phyloP scores from a whole-genome alignment of 306 rosid genomes.

The Prunus campanulata region DNA sequence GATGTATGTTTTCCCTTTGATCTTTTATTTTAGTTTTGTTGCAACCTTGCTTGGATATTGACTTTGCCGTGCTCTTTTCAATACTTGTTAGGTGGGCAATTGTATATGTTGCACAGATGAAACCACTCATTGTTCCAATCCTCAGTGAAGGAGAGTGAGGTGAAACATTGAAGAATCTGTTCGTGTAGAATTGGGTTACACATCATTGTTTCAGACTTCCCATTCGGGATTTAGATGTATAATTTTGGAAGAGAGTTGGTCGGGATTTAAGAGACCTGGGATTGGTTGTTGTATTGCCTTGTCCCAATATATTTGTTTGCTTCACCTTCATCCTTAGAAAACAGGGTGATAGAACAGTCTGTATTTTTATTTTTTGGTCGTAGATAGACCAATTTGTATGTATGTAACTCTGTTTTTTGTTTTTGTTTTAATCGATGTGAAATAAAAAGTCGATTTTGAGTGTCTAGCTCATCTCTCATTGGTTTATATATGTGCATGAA shows the following conservation, averaged over 20 bases:
- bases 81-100: constrained; percentile 84
- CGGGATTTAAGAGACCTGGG: constrained; percentile 1
- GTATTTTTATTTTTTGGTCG: background rate
- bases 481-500: background rate
- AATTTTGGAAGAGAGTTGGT: constrained; percentile 16
- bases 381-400: background rate
- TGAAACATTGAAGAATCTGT: background rate
- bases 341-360: background rate
- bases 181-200: background rate
- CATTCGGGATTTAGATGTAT: constrained; percentile 23
- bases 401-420: background rate
- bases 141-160: constrained; percentile 71
- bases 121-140: constrained; percentile 94
- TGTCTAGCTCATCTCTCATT: background rate
- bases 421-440: background rate
- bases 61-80: constrained; percentile 3
- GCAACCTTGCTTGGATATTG: background rate
- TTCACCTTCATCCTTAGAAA: constrained; percentile 2
- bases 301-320: background rate
- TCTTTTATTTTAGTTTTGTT: constrained; percentile 3
- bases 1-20: constrained; percentile 60
- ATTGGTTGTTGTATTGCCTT: background rate
- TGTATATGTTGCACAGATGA: constrained; percentile 96
- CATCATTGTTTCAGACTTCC: constrained; percentile 9
- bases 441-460: background rate